phyloP scores from a whole-genome alignment of 2,329 filamentous ascomycete species.

The Tolypocladium nubicola region DNA sequence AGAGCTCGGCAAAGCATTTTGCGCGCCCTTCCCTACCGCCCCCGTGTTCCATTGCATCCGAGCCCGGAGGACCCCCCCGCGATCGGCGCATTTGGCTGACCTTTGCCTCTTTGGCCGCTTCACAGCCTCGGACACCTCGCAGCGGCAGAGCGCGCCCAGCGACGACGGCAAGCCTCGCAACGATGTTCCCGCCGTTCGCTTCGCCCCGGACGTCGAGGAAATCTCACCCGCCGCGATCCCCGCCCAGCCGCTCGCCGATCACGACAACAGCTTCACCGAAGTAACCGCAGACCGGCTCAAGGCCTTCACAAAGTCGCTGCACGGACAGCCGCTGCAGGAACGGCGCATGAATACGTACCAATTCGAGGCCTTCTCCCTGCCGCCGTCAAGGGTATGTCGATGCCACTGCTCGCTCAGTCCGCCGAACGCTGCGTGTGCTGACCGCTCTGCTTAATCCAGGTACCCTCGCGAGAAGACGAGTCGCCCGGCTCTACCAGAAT shows the following conservation, averaged over 20 bases:
- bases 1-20: not conserved
- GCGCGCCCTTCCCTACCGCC: not conserved
- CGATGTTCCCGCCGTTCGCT: constrained; percentile 49
- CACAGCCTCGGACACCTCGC: not conserved
- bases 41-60: not conserved
- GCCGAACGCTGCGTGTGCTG: not conserved
- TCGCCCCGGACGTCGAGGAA: constrained; percentile 60
- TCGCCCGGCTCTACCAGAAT: constrained; percentile 51
- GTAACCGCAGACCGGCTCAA: constrained; percentile 54
- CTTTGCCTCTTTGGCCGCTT: not conserved
- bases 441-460: constrained; percentile 25
- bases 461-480: constrained; percentile 49
- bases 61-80: not conserved
- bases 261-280: constrained; percentile 24
- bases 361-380: constrained; percentile 85
- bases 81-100: not conserved
- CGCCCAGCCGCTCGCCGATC: constrained; percentile 14
- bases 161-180: constrained; percentile 9
- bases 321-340: constrained; percentile 68
- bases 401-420: constrained; percentile 1
- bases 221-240: constrained; percentile 41
- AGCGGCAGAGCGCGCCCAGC: not conserved
- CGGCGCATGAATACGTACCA: constrained; percentile 75
- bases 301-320: constrained; percentile 61
- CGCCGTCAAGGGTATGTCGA: constrained; percentile 64